phyloP scores from a whole-genome alignment of 1,139 yeast species.

The Saccharomyces hybrid region DNA sequence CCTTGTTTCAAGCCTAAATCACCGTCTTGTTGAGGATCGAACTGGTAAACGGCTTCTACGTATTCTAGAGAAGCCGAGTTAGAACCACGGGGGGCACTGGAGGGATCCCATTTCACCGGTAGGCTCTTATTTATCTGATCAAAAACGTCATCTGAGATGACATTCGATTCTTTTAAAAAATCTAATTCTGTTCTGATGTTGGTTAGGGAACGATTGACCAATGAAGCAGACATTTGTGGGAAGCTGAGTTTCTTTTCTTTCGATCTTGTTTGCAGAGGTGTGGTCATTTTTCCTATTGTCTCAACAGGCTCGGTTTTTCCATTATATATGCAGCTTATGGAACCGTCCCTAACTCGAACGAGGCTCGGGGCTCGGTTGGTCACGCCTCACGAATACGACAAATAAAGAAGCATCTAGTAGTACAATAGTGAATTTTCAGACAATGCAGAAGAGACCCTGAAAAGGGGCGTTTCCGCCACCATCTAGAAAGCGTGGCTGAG shows the following conservation, averaged over 20 bases:
- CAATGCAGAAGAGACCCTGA: neutral
- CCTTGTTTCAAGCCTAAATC: conserved; percentile 63
- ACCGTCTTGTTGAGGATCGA: conserved; percentile 57
- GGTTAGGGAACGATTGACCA: conserved; percentile 71
- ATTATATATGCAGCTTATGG: conserved; percentile 9
- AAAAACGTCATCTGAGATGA: conserved; percentile 53
- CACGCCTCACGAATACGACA: neutral
- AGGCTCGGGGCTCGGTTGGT: neutral
- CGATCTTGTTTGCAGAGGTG: neutral
- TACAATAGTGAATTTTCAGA: neutral
- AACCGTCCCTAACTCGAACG: neutral
- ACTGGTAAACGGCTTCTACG: conserved; percentile 68
- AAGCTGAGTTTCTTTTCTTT: neutral
- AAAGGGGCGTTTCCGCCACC: neutral
- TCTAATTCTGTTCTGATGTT: conserved; percentile 68
- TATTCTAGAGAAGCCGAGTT: conserved; percentile 28
- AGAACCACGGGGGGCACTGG: conserved; percentile 8
- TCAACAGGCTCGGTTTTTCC: neutral
- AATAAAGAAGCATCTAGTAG: neutral
- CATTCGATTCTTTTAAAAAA: conserved; percentile 69
- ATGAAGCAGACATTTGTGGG: conserved; percentile 41
- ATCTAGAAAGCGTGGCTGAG: neutral
- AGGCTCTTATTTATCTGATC: conserved; percentile 45
- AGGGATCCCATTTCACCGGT: conserved; percentile 50
- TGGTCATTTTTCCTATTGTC: neutral